Evolutionary conservation across 1,139 yeast species (phyloP).

Genomic region (Kurtzmaniella natalensis): DNA sequence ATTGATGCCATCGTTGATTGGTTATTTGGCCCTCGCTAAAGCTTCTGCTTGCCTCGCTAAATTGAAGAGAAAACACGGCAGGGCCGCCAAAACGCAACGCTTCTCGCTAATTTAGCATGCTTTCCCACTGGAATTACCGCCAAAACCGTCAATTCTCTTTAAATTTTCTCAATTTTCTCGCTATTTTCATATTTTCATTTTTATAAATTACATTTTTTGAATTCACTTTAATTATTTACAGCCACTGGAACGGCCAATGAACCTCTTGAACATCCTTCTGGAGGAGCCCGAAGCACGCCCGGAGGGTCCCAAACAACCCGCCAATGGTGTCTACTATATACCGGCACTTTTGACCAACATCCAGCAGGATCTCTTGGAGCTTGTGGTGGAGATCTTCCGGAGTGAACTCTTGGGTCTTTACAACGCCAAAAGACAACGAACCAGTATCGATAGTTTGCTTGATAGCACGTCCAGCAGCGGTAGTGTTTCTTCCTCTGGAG

Average conservation of each 20-base stretch:
- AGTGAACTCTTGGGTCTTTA: constrained; percentile 36
- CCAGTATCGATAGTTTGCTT: constrained; percentile 36
- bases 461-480: constrained; percentile 15
- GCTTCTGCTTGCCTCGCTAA: too few relatives aligned
- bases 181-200: too few relatives aligned
- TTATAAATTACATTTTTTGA: not conserved
- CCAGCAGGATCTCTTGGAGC: constrained; percentile 54
- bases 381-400: constrained; percentile 49
- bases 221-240: not conserved
- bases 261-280: constrained; percentile 7
- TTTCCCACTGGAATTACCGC: too few relatives aligned
- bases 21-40: too few relatives aligned
- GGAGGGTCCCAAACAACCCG: constrained; percentile 4
- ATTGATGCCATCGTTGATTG: too few relatives aligned
- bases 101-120: too few relatives aligned
- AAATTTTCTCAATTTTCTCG: too few relatives aligned
- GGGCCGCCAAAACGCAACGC: too few relatives aligned
- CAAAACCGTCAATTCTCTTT: too few relatives aligned
- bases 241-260: constrained; percentile 1
- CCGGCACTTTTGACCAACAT: constrained; percentile 54
- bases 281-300: constrained; percentile 1
- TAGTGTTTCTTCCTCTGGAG: constrained; percentile 8
- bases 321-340: constrained; percentile 37
- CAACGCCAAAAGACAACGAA: constrained; percentile 19
- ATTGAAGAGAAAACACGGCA: too few relatives aligned